Evolutionary conservation across 345 rosid genomes (phyloP).

Genomic region (Eucalyptus pauciflora): DNA sequence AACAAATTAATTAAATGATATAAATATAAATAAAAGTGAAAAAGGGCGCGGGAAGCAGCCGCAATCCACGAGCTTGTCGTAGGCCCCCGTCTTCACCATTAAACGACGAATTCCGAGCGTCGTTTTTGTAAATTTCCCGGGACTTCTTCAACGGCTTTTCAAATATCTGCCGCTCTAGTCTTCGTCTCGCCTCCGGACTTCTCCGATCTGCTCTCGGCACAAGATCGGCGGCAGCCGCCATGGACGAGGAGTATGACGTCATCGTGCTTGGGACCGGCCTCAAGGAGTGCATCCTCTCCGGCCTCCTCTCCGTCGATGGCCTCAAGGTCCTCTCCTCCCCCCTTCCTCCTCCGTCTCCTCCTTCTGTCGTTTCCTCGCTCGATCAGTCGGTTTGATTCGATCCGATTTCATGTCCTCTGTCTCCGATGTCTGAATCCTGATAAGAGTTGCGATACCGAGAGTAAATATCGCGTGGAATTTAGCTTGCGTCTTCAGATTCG

Average conservation of each 20-base stretch:
- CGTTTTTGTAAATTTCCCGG: not conserved
- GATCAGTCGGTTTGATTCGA: not conserved
- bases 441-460: not conserved
- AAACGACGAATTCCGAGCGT: too few species aligned
- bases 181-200: not conserved
- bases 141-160: not conserved
- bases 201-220: not conserved
- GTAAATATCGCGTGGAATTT: rapidly evolving
- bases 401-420: not conserved
- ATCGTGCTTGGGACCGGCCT: conserved; percentile 96
- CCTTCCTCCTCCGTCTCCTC: not conserved
- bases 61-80: not conserved
- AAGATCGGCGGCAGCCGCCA: conserved; percentile 9
- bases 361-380: not conserved
- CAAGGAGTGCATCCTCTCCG: conserved; percentile 98
- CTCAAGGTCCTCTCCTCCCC: conserved; percentile 46
- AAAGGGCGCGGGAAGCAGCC: not conserved
- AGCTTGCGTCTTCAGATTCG: not conserved
- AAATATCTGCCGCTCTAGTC: not conserved
- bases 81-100: too few species aligned
- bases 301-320: conserved; percentile 98
- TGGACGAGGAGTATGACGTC: conserved; percentile 96
- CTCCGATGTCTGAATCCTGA: not conserved
- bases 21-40: not conserved
- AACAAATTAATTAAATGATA: not conserved